Evolutionary conservation across 1,284 basidiomycete species (phyloP), one percentile per base, ranked within the genome.

Genomic region (Cronartium ribicola): DNA sequence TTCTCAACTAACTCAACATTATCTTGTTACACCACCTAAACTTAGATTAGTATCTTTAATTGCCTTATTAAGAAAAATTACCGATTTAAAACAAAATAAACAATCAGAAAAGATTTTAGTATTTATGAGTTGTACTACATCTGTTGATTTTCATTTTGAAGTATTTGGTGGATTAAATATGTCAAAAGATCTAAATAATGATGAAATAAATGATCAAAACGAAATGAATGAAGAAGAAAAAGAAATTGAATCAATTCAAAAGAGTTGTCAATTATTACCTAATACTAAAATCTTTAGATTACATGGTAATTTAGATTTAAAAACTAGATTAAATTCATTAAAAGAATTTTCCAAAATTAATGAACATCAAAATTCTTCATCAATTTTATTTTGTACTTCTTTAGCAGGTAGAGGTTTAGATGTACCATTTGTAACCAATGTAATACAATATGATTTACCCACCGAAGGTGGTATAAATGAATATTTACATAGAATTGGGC

Each of bases 391-490:
- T 55, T 98, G 94, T 80, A 99, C 96, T 0, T 95, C 93, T 1
- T 94, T 99, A 72, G 96, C 95, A 0, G 93, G 94, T 41, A 91
- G 96, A 80, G 96, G 96, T 79, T 86, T 99, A n/a, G 96, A 98
- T 83, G 84, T 99, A 61, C 94, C 94, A 2, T 86, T 92, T n/a
- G 94, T 98, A 7, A 88, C 89, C 20, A 91, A 92, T 3, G 94
- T 99, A 72, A 85, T 98, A 43, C 96, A 98, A 80, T 95, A 95
- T 80, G 96, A 99, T 81, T 86, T 98, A 37, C 95, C 96, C 0
- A 98, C 96, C 0, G 96, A 98, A 83, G 92, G 94, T 14, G 95
- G 96, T 2, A 89, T 90, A 17, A 96, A 90, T 29, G 96, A 99
- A 82, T 98, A 99, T 79, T 88, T 98, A 5, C 96, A 99, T 83